Percentiles rank a stretch among this genome's conserved stretches.
phyloP scores from a whole-genome alignment of 108 stramenopile species.

The Pseudonitzschia multiseries region DNA sequence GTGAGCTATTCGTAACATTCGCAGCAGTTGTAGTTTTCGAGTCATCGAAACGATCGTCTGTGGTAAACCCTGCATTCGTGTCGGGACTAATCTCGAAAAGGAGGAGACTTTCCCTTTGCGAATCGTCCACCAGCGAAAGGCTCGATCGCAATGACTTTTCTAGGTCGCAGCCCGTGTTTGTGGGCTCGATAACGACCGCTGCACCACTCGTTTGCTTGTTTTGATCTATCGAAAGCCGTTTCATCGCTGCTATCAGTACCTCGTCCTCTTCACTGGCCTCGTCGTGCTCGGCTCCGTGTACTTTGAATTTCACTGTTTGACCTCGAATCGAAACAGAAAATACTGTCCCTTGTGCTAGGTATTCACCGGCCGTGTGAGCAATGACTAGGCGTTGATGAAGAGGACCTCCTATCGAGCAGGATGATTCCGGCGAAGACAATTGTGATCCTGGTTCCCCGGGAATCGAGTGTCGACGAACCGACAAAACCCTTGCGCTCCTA shows the following conservation, averaged over 20 bases:
- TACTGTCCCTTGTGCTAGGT: neutral
- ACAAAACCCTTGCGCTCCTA: constrained; percentile 12
- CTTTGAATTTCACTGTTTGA: constrained; percentile 3
- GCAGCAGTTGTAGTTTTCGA: neutral
- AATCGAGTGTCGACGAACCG: neutral
- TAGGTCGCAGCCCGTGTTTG: neutral
- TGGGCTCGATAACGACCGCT: neutral
- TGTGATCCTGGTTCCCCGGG: neutral
- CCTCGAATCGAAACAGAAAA: constrained; percentile 26
- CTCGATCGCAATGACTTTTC: constrained; percentile 9
- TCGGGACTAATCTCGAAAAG: constrained; percentile 21
- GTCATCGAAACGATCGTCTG: neutral
- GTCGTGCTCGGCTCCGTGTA: neutral
- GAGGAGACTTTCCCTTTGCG: constrained; percentile 3
- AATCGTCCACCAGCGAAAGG: neutral
- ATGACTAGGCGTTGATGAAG: constrained; percentile 23
- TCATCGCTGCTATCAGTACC: constrained; percentile 1
- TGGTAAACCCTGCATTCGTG: constrained; percentile 16
- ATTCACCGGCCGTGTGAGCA: constrained; percentile 13
- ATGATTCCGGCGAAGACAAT: neutral
- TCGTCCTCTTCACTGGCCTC: neutral
- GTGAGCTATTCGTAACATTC: neutral
- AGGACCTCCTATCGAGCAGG: neutral
- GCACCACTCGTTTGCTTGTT: neutral
- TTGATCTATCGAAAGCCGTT: constrained; percentile 7